A percentile compares a stretch with the other conserved stretches of the same genome.
Conservation (phyloP, 768 basidiomycete species). For the Filobasidium floriforme region DNA sequence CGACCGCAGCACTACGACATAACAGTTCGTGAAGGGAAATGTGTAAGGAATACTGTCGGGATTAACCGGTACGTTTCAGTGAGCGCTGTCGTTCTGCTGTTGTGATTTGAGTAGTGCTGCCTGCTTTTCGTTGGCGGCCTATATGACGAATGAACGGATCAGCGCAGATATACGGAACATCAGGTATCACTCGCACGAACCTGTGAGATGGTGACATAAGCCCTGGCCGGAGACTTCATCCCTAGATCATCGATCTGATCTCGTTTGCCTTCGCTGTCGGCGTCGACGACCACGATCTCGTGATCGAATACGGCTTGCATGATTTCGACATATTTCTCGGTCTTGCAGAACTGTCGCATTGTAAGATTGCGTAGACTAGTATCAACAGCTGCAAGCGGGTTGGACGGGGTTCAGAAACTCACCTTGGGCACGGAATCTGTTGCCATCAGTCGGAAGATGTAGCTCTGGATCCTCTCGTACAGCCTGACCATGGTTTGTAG, state of each 20-base stretch:
- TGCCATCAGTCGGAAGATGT: slow-evolving; percentile 95
- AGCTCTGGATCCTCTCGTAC: slow-evolving; percentile 92
- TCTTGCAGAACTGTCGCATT: slow-evolving; percentile 40
- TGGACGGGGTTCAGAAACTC: slow-evolving; percentile 8
- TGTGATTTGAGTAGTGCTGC: slow-evolving; percentile 26
- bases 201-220: slow-evolving; percentile 46
- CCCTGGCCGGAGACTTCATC: slow-evolving; percentile 32
- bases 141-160: slow-evolving; percentile 7
- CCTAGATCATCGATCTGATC: slow-evolving; percentile 22
- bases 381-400: not conserved
- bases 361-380: not conserved
- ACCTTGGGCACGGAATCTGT: slow-evolving; percentile 95
- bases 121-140: slow-evolving; percentile 41
- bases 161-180: not conserved
- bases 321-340: slow-evolving; percentile 39
- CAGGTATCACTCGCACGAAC: slow-evolving; percentile 24
- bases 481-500: slow-evolving; percentile 84
- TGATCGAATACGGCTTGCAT: slow-evolving; percentile 37
- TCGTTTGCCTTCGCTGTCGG: slow-evolving; percentile 22
- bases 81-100: too few species aligned
- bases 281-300: slow-evolving; percentile 27
- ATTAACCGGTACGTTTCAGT: too few species aligned
- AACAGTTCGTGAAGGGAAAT: too few species aligned
- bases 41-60: too few species aligned
- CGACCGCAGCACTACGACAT: too few species aligned